Conservation (phyloP, 495 filamentous ascomycete genomes). For the Podospora comata region DNA sequence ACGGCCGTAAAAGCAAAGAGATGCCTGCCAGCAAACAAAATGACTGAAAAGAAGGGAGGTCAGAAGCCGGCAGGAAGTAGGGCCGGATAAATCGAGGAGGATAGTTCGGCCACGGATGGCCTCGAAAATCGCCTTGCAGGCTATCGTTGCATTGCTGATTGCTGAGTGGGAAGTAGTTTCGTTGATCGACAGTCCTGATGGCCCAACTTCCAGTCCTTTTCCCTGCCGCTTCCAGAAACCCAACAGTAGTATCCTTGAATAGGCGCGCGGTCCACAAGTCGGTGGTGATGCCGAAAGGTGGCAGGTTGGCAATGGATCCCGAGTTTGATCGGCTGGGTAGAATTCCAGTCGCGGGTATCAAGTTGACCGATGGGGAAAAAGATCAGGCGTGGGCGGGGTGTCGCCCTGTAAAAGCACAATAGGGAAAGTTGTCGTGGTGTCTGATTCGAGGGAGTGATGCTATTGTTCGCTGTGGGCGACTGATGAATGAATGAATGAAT, state of each 20-base stretch:
- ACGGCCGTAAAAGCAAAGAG: slow-evolving; percentile 14
- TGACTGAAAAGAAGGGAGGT: slow-evolving; percentile 19
- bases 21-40: slow-evolving; percentile 15
- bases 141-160: slow-evolving; percentile 27
- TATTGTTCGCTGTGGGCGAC: not conserved
- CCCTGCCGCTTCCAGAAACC: not conserved
- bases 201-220: not conserved
- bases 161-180: slow-evolving; percentile 14
- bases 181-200: slow-evolving; percentile 9
- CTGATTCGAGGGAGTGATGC: not conserved
- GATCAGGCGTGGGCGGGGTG: slow-evolving; percentile 18
- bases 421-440: not conserved
- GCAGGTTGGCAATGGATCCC: slow-evolving; percentile 15
- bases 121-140: slow-evolving; percentile 16
- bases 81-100: slow-evolving; percentile 9
- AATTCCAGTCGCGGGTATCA: slow-evolving; percentile 24
- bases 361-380: slow-evolving; percentile 24
- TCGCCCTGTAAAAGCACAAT: not conserved
- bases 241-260: not conserved
- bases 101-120: slow-evolving; percentile 20
- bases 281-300: slow-evolving; percentile 7
- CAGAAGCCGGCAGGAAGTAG: slow-evolving; percentile 14
- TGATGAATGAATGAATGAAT: not conserved
- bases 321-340: slow-evolving; percentile 38
- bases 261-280: slow-evolving; percentile 1